Evolutionary conservation across 179 eudicot genomes (phyloP).

Genomic region (Beta lomatogona): DNA sequence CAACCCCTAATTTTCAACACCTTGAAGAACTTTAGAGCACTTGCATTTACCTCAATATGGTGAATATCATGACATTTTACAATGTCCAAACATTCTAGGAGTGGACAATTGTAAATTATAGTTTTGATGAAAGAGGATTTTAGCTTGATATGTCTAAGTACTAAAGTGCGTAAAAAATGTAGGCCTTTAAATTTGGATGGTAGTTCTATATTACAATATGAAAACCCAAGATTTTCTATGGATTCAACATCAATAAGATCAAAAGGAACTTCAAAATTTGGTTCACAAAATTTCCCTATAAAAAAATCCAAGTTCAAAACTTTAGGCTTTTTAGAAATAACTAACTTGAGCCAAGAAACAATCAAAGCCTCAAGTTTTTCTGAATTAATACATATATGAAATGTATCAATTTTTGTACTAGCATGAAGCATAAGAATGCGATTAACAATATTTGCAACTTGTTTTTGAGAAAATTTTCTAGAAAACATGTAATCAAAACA

Average conservation of each 20-base stretch:
- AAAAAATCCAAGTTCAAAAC: constrained; percentile 11
- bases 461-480: background rate
- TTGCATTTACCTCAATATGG: background rate
- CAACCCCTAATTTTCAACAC: constrained; percentile 18
- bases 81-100: constrained; percentile 20
- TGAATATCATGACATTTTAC: background rate
- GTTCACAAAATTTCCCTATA: background rate
- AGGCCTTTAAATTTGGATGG: constrained; percentile 16
- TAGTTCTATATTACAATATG: background rate
- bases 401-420: constrained; percentile 9
- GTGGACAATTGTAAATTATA: constrained; percentile 4
- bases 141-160: constrained; percentile 1
- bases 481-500: background rate
- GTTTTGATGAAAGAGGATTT: background rate
- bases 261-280: constrained; percentile 16
- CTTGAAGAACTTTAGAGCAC: constrained; percentile 10
- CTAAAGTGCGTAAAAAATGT: constrained; percentile 16
- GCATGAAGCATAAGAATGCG: background rate
- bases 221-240: constrained; percentile 12
- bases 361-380: background rate
- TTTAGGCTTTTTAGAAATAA: constrained; percentile 4
- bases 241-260: constrained; percentile 15
- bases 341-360: background rate
- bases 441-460: background rate
- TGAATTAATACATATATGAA: constrained; percentile 17